phyloP scores from a whole-genome alignment of 805 yeast species.

The Lipomyces sp. region DNA sequence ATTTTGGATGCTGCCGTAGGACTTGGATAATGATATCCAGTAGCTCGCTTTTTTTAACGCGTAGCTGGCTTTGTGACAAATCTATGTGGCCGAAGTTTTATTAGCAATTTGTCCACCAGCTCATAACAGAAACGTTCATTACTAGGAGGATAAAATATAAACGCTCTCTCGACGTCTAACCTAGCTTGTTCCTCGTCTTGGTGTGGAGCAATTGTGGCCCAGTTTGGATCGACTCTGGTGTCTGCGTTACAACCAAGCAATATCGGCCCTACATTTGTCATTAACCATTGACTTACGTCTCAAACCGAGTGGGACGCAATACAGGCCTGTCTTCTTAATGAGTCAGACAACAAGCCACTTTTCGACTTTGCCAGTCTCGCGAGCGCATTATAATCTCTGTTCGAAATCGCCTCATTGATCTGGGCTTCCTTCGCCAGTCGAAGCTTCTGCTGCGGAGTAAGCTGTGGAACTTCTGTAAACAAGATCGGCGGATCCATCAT shows the following conservation, averaged over 20 bases:
- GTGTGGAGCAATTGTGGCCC: conserved; percentile 54
- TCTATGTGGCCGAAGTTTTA: background rate
- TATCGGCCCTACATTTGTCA: conserved; percentile 25
- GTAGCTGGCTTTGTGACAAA: conserved; percentile 27
- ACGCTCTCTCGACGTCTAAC: conserved; percentile 78
- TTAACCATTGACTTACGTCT: background rate
- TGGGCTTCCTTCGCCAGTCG: conserved; percentile 22
- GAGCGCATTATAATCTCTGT: conserved; percentile 20
- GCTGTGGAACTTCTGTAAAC: conserved; percentile 9
- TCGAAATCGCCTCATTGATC: conserved; percentile 21
- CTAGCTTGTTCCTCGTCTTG: conserved; percentile 77
- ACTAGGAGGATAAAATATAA: conserved; percentile 50
- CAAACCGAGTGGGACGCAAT: background rate
- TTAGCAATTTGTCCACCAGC: background rate
- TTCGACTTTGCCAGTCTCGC: conserved; percentile 29
- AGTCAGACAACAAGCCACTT: conserved; percentile 27
- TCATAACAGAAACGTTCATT: background rate
- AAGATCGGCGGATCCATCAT: conserved; percentile 24
- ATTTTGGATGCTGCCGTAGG: conserved; percentile 62
- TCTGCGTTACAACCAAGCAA: conserved; percentile 33
- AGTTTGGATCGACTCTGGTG: conserved; percentile 19
- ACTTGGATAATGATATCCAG: conserved; percentile 55
- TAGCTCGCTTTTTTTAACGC: conserved; percentile 50
- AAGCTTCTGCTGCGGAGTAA: conserved; percentile 9
- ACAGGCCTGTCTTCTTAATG: conserved; percentile 29